Percentiles rank a stretch among this genome's conserved stretches.
These are phyloP conservation scores for Talaromyces sp. DNA, from an alignment of 2,329 filamentous ascomycete genomes.

Conservation along the genomic window DNA sequence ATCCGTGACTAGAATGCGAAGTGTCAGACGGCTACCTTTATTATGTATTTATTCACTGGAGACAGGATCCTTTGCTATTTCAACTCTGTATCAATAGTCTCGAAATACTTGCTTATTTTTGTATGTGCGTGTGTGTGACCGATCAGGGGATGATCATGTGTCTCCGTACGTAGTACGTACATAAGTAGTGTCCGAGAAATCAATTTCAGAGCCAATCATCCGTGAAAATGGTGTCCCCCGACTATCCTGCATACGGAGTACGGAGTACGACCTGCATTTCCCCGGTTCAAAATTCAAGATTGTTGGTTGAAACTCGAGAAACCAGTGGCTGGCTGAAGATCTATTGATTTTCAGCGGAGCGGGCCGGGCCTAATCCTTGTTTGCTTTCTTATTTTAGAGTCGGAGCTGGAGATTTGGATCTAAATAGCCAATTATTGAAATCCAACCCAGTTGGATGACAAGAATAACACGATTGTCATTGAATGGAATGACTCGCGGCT, in stretches of 20 bases:
- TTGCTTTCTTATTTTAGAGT: not conserved
- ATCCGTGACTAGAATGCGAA: not conserved
- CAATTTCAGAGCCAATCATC: not conserved
- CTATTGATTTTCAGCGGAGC: not conserved
- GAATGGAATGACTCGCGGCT: too few species aligned
- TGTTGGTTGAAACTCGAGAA: not conserved
- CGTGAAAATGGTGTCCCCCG: not conserved
- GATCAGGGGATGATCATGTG: not conserved
- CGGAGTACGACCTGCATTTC: not conserved
- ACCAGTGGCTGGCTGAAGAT: not conserved
- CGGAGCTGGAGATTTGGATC: too few species aligned
- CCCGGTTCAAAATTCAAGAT: not conserved
- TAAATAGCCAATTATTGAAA: too few species aligned
- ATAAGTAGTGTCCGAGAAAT: not conserved
- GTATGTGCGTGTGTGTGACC: too few species aligned
- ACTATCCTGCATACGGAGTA: too few species aligned
- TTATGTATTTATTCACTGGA: not conserved
- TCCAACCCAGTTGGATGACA: too few species aligned
- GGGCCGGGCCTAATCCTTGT: too few species aligned
- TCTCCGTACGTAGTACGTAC: not conserved
- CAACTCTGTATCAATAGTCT: not conserved
- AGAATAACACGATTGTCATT: too few species aligned
- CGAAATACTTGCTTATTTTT: not conserved
- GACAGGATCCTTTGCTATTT: not conserved
- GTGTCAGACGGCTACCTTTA: not conserved